Evolutionary conservation across 306 rosid species (phyloP), one percentile per base, ranked within the genome.

Genomic region (Parietaria judaica): DNA sequence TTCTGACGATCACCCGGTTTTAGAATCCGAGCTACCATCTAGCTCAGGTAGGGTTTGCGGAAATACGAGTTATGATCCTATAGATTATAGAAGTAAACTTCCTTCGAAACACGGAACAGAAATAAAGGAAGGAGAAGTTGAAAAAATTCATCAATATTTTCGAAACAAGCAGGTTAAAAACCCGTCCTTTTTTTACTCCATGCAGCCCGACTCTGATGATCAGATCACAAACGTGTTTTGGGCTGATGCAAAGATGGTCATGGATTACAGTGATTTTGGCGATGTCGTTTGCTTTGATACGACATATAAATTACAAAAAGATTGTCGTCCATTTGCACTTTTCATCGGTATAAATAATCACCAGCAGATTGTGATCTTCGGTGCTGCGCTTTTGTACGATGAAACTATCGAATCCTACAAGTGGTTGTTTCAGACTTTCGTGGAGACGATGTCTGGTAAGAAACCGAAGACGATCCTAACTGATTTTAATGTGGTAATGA

Each of bases 271-370:
- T 69, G 79, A 76, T 62, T 84, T 84, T 76, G 86, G 81, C 31
- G 90, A 78, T 69, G 81, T 76, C 58, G 81, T 81, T 69, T 84
- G 90, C 75, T 76, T 78, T 51, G 83, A 84, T 61, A 76, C 78
- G 11, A 84, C 78, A 58, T 81, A 76, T 67, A 76, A 74, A 74
- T 49, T 73, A 76, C 63, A 65, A 11, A 55, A 56, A 54, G 84
- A 73, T 55, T 63, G 61, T 14, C 66, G 71, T 31, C 88, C 82
- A 3, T 80, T 82, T 61, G 70, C 78, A 36, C 69, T 71, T 16
- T 78, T 78, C 61, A 72, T 77, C 39, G 88, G 83, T 31, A 49
- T 78, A 56, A 84, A 79, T 70, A 77, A 84, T 76, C 87, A 84
- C 74, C 74, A 65, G 80, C 79, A 80, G 72, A 61, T 71, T 58